These are phyloP conservation scores for Mycena rosella DNA, from an alignment of 768 basidiomycete genomes.

Conservation along the genomic window DNA sequence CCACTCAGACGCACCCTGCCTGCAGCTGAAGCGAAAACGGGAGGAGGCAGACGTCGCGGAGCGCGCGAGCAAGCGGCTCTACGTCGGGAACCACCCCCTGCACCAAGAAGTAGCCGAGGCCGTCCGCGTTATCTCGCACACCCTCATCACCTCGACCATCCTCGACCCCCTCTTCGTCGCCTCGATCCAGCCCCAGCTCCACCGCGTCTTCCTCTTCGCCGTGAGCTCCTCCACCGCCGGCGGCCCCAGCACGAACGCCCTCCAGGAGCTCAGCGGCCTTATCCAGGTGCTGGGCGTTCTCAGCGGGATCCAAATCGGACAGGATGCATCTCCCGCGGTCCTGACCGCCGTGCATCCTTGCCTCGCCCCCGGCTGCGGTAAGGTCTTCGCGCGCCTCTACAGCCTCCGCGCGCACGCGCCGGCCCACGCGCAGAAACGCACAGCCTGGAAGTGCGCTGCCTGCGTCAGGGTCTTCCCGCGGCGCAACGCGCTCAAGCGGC, in stretches of 20 bases:
- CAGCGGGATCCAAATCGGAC: constrained; percentile 79
- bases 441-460: constrained; percentile 79
- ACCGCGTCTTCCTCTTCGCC: constrained; percentile 84
- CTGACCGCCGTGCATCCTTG: constrained; percentile 88
- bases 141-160: constrained; percentile 53
- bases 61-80: constrained; percentile 46
- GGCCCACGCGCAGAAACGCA: constrained; percentile 78
- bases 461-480: constrained; percentile 82
- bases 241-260: constrained; percentile 64
- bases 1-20: constrained; percentile 71
- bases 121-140: constrained; percentile 64
- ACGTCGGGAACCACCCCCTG: constrained; percentile 58
- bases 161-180: constrained; percentile 72
- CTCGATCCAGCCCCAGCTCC: constrained; percentile 79
- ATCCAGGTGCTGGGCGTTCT: constrained; percentile 87
- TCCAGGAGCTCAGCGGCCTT: constrained; percentile 85
- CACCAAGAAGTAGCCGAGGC: constrained; percentile 72
- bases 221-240: constrained; percentile 74
- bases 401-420: constrained; percentile 79
- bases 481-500: constrained; percentile 84
- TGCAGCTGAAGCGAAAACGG: constrained; percentile 82
- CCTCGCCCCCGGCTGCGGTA: constrained; percentile 71
- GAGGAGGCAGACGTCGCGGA: constrained; percentile 62
- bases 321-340: constrained; percentile 56
- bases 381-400: constrained; percentile 78